phyloP scores from a whole-genome alignment of 805 yeast species.

The Isabelozyma rhagii region DNA sequence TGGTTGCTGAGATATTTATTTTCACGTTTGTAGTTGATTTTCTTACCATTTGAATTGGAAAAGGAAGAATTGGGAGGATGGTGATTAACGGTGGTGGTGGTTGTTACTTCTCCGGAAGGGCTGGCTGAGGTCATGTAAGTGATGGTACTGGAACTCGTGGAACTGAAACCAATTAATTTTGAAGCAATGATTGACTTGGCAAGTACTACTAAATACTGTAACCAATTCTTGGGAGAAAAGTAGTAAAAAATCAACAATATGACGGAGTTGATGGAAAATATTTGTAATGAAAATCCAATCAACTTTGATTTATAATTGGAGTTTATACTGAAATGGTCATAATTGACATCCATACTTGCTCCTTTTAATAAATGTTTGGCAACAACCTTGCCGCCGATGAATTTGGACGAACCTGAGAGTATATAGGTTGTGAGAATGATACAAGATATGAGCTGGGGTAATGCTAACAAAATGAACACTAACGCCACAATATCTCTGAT shows the following conservation, averaged over 20 bases:
- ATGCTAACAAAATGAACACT: conserved; percentile 22
- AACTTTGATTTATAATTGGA: conserved; percentile 13
- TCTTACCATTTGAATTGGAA: conserved; percentile 5
- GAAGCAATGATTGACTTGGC: conserved; percentile 30
- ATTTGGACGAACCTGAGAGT: conserved; percentile 23
- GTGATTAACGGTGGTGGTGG: conserved; percentile 4
- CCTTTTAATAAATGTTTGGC: conserved; percentile 13
- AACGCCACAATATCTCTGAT: conserved; percentile 31
- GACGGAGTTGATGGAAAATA: conserved; percentile 20
- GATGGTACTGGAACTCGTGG: conserved; percentile 11
- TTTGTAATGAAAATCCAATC: conserved; percentile 15
- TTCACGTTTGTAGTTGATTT: conserved; percentile 8
- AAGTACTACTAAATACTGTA: conserved; percentile 20
- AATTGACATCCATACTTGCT: conserved; percentile 2
- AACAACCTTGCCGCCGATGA: conserved; percentile 24
- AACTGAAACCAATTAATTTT: conserved; percentile 20
- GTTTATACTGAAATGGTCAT: conserved; percentile 7
- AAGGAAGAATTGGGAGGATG: neutral
- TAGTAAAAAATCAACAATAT: conserved; percentile 19
- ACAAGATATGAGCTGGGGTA: conserved; percentile 26
- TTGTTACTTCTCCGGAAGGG: conserved; percentile 10
- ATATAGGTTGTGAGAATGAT: conserved; percentile 16
- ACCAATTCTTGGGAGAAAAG: conserved; percentile 12
- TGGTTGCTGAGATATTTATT: conserved; percentile 8
- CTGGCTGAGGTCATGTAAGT: conserved; percentile 20